Evolutionary conservation across 148 eudicot species (phyloP).

Genomic region (Arctostaphylos glauca): DNA sequence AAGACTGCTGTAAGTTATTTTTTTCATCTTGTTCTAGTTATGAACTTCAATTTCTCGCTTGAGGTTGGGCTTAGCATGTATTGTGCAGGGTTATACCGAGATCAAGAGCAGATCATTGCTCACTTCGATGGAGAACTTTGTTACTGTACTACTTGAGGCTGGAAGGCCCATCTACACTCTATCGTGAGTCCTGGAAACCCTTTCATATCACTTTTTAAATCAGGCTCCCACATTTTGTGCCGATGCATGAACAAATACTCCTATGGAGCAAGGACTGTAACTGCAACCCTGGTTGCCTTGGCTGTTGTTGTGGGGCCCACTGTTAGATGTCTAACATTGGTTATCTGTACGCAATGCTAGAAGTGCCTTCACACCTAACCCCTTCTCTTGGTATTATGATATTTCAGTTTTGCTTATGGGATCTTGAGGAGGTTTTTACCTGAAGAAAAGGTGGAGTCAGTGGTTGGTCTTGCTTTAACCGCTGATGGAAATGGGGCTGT

Average conservation of each 20-base stretch:
- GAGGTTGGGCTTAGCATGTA: not conserved
- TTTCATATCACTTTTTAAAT: not conserved
- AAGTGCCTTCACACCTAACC: not conserved
- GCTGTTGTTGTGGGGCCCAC: not conserved
- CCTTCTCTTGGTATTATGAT: not conserved
- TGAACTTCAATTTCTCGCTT: not conserved
- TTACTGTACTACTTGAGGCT: conserved; percentile 68
- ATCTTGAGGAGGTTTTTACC: conserved; percentile 71
- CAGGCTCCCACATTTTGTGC: not conserved
- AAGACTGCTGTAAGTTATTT: conserved; percentile 66
- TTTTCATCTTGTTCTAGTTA: not conserved
- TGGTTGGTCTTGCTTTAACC: conserved; percentile 69
- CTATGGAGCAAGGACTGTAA: not conserved
- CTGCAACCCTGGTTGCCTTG: not conserved
- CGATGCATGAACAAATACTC: not conserved
- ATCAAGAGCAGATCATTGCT: conserved; percentile 84
- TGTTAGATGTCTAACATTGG: not conserved
- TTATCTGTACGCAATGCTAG: not conserved
- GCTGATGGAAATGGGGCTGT: conserved; percentile 83
- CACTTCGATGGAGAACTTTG: conserved; percentile 70
- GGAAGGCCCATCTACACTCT: conserved; percentile 69
- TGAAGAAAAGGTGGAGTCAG: conserved; percentile 66
- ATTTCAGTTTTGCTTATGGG: conserved; percentile 57
- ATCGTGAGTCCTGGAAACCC: conserved; percentile 53
- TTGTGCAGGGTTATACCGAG: conserved; percentile 82